These are phyloP conservation scores for Flaveria robusta DNA, from an alignment of 129 eudicot genomes.

Conservation along the genomic window DNA sequence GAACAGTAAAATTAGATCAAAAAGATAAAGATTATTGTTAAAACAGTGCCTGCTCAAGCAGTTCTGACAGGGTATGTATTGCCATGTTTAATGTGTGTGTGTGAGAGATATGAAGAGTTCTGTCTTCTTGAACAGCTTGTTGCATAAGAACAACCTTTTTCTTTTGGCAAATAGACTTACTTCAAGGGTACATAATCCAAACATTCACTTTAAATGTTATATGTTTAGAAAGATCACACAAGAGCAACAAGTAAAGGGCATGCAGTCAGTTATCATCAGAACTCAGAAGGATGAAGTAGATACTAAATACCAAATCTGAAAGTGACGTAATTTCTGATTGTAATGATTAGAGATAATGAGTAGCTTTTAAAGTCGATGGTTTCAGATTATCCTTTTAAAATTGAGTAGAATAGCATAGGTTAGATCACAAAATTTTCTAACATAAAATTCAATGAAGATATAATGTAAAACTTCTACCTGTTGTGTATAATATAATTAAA, in stretches of 20 bases:
- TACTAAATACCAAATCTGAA: background rate
- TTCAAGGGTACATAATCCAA: background rate
- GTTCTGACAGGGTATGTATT: background rate
- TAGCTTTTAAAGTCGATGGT: background rate
- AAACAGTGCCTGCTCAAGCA: slow-evolving; percentile 10
- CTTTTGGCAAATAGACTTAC: background rate
- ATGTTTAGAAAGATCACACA: background rate
- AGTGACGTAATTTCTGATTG: too few relatives aligned
- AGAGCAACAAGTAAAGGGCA: background rate
- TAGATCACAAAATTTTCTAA: background rate
- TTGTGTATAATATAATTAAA: background rate
- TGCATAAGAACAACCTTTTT: background rate
- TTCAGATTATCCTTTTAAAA: background rate
- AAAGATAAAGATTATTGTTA: background rate
- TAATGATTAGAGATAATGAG: background rate
- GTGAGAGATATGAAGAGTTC: background rate
- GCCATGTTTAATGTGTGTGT: background rate
- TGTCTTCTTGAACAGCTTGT: slow-evolving; percentile 10
- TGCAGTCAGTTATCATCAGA: background rate
- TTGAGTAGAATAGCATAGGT: background rate
- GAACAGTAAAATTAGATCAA: slow-evolving; percentile 1
- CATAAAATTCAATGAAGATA: background rate
- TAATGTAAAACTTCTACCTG: background rate
- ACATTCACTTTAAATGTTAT: background rate
- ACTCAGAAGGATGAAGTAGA: background rate